Evolutionary conservation across 306 rosid species (phyloP).

Genomic region (Astragalus glycyphyllos): DNA sequence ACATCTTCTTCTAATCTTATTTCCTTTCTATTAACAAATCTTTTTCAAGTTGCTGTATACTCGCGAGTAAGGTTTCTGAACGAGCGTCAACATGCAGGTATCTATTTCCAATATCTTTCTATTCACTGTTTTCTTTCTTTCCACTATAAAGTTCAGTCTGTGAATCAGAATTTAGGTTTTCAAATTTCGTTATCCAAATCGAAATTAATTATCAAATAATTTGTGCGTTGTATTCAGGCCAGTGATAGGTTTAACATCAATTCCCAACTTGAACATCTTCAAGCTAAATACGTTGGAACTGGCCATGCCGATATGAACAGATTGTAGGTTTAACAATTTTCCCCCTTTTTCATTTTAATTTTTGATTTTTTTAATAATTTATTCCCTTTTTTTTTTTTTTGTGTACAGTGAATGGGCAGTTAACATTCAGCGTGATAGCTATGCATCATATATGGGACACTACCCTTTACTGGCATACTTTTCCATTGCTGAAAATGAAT

Average conservation of each 20-base stretch:
- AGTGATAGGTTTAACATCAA: slow-evolving; percentile 97
- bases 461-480: slow-evolving; percentile 78
- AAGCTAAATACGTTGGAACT: slow-evolving; percentile 97
- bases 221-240: slow-evolving; percentile 58
- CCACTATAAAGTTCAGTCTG: background rate
- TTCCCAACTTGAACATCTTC: slow-evolving; percentile 94
- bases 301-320: slow-evolving; percentile 93
- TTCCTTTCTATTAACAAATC: no score
- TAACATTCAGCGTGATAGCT: slow-evolving; percentile 97
- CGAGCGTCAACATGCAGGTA: background rate
- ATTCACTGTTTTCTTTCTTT: no score
- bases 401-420: slow-evolving; percentile 89
- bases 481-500: slow-evolving; percentile 92
- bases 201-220: background rate
- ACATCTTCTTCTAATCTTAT: no score
- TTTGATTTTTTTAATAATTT: background rate
- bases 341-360: background rate
- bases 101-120: no score
- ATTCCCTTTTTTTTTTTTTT: background rate
- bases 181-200: background rate
- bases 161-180: background rate
- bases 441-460: slow-evolving; percentile 91
- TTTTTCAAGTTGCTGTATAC: background rate
- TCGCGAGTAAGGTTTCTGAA: background rate
- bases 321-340: slow-evolving; percentile 56